Base-by-base conservation (phyloP, 2,329 filamentous ascomycete genomes). In the Calonectria hawksworthii region DNA sequence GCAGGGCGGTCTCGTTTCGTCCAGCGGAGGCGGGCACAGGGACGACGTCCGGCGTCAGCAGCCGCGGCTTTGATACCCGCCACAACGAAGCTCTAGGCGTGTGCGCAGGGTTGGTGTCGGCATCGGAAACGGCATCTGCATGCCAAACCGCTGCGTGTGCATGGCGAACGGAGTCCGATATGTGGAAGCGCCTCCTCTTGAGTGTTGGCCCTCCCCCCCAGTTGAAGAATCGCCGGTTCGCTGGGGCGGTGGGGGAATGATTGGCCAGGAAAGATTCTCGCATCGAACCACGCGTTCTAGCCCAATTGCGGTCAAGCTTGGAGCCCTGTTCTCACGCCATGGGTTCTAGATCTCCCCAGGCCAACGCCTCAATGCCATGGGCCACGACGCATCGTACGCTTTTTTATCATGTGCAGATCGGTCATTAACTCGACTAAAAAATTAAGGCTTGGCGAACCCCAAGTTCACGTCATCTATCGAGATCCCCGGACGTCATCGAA, bases 141-240 rank as follows among this genome's bases (percentile, higher is more conserved):
- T 81, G 75, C 77, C 80, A 77, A 73, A 76, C 80, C 75, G 80
- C 79, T 76, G 74, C 50, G 68, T 78, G 77, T 80, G 75, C 80
- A 80, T 81, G 75, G 74, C 73, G 75, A 81, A 69, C 74, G 67
- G 75, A 78, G 74, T 75, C 73, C 71, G 73, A 73, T 74, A 73
- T 80, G 80, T 76, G 75, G 76, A 78, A 72, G 54, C 76, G 69
- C 76, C 73, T 75, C 74, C 66, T 76, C 71, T 63, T 56, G 51
- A 36, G 61, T 71, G 52, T 61, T 71, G 70, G 77, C 69, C 50
- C 75, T 59, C 73, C 65, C 73, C 65, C 74, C 71, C 64, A 71
- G 68, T 72, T 80, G 73, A 75, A 76, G 76, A 77, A 73, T 72
- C 68, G 32, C 65, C 64, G 44, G 21, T 28, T 38, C 23, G 13